Evolutionary conservation across 169 alveolate genomes (phyloP), one percentile per base, ranked within the genome.

Genomic region (Eimeria sp.): DNA sequence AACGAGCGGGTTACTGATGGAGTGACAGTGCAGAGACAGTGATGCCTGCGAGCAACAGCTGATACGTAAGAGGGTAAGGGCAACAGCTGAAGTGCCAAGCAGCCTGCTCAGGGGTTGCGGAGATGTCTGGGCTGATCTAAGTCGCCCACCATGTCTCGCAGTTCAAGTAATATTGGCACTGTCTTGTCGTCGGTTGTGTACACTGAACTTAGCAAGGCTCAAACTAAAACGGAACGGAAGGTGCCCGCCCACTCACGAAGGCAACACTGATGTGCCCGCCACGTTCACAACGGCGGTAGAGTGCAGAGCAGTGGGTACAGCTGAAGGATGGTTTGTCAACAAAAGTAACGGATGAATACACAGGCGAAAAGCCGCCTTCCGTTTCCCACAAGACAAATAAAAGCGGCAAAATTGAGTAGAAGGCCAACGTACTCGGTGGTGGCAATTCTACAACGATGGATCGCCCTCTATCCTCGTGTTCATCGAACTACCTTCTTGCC

Each of bases 381-480:
- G 27, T 5, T 11, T 70, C 78, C 78, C 78, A 13, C 30, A 30
- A 30, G 78, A n/a, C 47, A 7, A 70, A 70, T 30, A 70, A 6
- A 70, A 70, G 75, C 75, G 43, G 43, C 9, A n/a, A 5, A 25
- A 65, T 61, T 20, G 70, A 61, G 40, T 65, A 65, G 75, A 25
- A 70, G 78, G 78, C 78, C 45, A 70, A 30, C 78, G 78, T 70
- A 11, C 30, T n/a, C 78, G 30, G 25, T 49, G 78, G 49, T 70
- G 78, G 78, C 78, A 30, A 18, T 30, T 70, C 45, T 70, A 70
- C 27, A 70, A 30, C 18, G 49, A 70, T 6, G 78, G 49, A 7
- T 18, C 45, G 22, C 49, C 78, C 14, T 7, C 47, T 30, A 25
- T 6, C 78, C 47, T 70, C 22, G 49, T 0, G 78, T 30, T 25